Percentiles rank a stretch among this genome's conserved stretches.
Evolutionary conservation across 176 grass and related monocot genomes (phyloP).

Genomic region (Avena eriantha): DNA sequence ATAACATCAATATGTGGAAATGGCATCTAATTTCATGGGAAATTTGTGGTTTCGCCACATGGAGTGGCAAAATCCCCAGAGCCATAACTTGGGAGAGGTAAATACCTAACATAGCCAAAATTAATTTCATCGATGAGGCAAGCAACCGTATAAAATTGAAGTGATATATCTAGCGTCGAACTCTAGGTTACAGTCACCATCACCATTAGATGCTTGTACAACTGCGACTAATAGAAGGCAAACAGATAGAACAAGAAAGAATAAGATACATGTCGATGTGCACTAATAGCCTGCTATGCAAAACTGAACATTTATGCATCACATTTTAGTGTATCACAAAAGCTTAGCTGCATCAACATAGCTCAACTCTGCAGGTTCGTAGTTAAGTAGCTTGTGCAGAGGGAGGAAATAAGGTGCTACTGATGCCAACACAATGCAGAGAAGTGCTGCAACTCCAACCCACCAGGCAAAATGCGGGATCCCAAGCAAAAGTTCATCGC

Average conservation of each 20-base stretch:
- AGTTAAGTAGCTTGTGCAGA: conserved; percentile 46
- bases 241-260: not conserved
- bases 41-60: not conserved
- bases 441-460: conserved; percentile 62
- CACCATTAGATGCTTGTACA: not conserved
- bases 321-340: conserved; percentile 41
- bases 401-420: conserved; percentile 58
- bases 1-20: not conserved
- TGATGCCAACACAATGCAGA: conserved; percentile 67
- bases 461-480: conserved; percentile 74
- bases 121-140: not conserved
- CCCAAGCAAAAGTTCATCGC: conserved; percentile 77
- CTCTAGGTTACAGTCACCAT: not conserved
- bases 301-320: not conserved
- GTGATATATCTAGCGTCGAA: not conserved
- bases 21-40: not conserved
- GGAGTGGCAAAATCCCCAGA: not conserved
- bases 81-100: not conserved
- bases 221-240: not conserved
- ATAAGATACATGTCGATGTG: not conserved
- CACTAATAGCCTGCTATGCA: not conserved
- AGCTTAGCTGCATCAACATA: conserved; percentile 28
- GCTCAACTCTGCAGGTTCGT: conserved; percentile 23
- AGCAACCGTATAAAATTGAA: not conserved
- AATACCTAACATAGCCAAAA: not conserved